Evolutionary conservation across 2,329 filamentous ascomycete genomes (phyloP).

Genomic region (Trichoderma hamatum): DNA sequence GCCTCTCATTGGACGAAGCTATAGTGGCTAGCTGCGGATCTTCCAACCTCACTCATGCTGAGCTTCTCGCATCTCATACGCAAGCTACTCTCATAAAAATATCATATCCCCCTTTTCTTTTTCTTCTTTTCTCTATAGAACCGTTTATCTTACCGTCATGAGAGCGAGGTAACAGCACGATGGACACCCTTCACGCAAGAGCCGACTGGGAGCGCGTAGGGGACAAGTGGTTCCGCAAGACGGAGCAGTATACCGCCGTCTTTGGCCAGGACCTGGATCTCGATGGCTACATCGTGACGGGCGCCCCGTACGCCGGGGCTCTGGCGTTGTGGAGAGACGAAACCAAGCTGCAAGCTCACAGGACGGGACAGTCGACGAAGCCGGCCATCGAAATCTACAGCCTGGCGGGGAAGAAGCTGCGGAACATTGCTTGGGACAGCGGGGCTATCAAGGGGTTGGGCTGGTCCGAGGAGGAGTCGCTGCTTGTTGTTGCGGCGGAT

Average conservation of each 20-base stretch:
- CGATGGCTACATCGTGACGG: slow-evolving; percentile 89
- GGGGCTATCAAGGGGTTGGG: slow-evolving; percentile 84
- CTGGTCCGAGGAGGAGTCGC: slow-evolving; percentile 94
- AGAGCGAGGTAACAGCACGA: slow-evolving; percentile 39
- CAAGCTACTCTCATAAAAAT: no score
- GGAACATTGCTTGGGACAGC: slow-evolving; percentile 88
- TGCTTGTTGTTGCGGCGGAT: slow-evolving; percentile 85
- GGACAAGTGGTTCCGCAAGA: slow-evolving; percentile 93
- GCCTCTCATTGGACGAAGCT: slow-evolving; percentile 22
- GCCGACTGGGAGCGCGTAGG: slow-evolving; percentile 94
- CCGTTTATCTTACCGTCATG: slow-evolving; percentile 33
- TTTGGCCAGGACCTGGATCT: slow-evolving; percentile 94
- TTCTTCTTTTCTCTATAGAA: neutral
- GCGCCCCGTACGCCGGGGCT: slow-evolving; percentile 91
- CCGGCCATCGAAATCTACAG: slow-evolving; percentile 93
- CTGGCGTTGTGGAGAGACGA: slow-evolving; percentile 93
- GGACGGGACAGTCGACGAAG: slow-evolving; percentile 71
- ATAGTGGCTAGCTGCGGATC: slow-evolving; percentile 16
- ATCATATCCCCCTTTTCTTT: neutral
- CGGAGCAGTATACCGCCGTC: slow-evolving; percentile 87
- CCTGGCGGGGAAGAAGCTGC: slow-evolving; percentile 85
- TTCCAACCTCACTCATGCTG: neutral
- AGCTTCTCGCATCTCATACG: neutral
- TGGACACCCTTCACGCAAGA: slow-evolving; percentile 68
- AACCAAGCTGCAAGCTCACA: slow-evolving; percentile 77